Percentiles rank a stretch among this genome's conserved stretches.
phyloP scores from a whole-genome alignment of 495 filamentous ascomycete species.

The Tuber microsphaerosporum region DNA sequence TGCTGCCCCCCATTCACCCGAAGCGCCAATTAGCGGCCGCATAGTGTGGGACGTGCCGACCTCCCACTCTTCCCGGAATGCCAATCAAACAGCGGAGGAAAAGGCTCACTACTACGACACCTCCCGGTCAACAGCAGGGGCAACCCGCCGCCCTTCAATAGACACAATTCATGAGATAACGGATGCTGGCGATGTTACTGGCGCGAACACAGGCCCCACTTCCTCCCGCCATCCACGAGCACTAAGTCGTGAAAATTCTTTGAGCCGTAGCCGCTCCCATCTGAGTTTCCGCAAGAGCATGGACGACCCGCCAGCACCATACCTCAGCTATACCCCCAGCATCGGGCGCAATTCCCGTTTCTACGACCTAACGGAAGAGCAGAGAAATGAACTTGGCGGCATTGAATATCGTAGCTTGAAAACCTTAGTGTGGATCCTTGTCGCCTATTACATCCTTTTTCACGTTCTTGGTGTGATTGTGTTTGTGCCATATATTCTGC shows the following conservation, averaged over 20 bases:
- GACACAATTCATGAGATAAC: conserved; percentile 53
- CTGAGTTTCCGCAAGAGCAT: not conserved
- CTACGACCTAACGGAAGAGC: conserved; percentile 74
- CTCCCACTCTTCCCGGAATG: not conserved
- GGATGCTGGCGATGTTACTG: conserved; percentile 45
- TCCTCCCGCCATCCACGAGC: not conserved
- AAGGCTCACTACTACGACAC: conserved; percentile 27
- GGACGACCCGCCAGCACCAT: conserved; percentile 48
- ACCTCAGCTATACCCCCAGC: conserved; percentile 87
- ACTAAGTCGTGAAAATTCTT: not conserved
- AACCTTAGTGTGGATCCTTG: conserved; percentile 68
- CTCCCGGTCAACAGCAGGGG: conserved; percentile 7
- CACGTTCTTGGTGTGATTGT: conserved; percentile 65
- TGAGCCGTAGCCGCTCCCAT: not conserved
- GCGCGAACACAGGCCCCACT: conserved; percentile 54
- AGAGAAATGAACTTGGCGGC: conserved; percentile 85
- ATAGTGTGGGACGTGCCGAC: conserved; percentile 28
- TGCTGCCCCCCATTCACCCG: conserved; percentile 4
- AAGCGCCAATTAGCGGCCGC: conserved; percentile 13
- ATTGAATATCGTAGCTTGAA: conserved; percentile 92
- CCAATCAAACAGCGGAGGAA: conserved; percentile 9
- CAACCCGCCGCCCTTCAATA: conserved; percentile 29
- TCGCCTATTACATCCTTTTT: conserved; percentile 69
- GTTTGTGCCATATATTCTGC: conserved; percentile 71
- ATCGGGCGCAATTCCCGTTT: conserved; percentile 87